Evolutionary conservation across 495 filamentous ascomycete genomes (phyloP).

Genomic region (Penicillium antarcticum): DNA sequence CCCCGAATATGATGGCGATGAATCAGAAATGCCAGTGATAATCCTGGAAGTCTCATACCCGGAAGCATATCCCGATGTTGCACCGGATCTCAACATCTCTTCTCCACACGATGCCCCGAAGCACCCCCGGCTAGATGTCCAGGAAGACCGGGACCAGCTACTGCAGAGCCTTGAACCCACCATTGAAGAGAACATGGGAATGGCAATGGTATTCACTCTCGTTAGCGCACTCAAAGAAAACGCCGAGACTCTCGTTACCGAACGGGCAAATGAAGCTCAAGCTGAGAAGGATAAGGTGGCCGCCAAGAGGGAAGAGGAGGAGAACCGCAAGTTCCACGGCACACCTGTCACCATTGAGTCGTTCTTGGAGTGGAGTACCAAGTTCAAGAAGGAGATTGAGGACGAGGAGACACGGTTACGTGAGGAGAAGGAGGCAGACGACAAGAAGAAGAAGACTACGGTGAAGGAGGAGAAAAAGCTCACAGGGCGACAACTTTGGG

Average conservation of each 20-base stretch:
- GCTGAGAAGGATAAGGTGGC: constrained; percentile 61
- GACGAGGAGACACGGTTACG: constrained; percentile 59
- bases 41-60: constrained; percentile 83
- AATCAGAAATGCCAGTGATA: constrained; percentile 50
- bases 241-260: constrained; percentile 73
- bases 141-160: constrained; percentile 67
- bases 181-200: constrained; percentile 87
- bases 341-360: constrained; percentile 78
- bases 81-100: constrained; percentile 74
- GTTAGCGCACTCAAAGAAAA: constrained; percentile 82
- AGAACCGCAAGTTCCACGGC: constrained; percentile 96
- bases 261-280: constrained; percentile 62
- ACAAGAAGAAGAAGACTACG: constrained; percentile 63
- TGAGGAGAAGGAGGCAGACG: constrained; percentile 70
- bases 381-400: constrained; percentile 76
- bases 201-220: constrained; percentile 97
- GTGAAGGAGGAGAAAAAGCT: constrained; percentile 59
- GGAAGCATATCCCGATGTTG: constrained; percentile 78
- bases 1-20: constrained; percentile 55
- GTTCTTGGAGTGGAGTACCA: constrained; percentile 77
- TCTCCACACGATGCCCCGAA: constrained; percentile 65
- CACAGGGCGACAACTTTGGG: constrained; percentile 82
- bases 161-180: constrained; percentile 64
- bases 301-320: constrained; percentile 76
- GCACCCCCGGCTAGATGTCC: constrained; percentile 59